A percentile compares a stretch with the other conserved stretches of the same genome.
These are phyloP conservation scores for Trichothecium roseum DNA, from an alignment of 2,329 filamentous ascomycete genomes.

Conservation along the genomic window DNA sequence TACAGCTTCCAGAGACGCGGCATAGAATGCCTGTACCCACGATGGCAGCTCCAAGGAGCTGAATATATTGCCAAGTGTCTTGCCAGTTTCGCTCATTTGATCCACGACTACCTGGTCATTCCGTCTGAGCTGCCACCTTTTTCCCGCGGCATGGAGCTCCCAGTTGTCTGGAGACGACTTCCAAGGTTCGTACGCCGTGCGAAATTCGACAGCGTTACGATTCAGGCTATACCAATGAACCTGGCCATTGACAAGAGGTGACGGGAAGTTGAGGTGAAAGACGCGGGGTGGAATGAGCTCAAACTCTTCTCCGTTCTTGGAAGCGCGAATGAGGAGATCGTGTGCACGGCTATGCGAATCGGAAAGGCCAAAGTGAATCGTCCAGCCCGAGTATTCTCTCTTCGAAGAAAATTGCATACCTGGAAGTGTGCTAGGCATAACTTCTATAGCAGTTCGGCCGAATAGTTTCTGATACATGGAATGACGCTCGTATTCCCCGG, in stretches of 20 bases:
- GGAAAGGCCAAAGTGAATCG: constrained; percentile 23
- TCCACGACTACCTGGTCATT: no score
- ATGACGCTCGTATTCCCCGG: constrained; percentile 29
- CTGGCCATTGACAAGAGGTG: constrained; percentile 23
- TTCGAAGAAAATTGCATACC: constrained; percentile 28
- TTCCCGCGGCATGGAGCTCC: constrained; percentile 7
- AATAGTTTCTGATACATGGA: constrained; percentile 32
- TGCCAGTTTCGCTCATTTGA: no score
- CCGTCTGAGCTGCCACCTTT: constrained; percentile 12
- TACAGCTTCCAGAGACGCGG: not conserved
- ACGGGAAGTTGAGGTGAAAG: constrained; percentile 20
- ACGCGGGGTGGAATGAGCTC: constrained; percentile 21
- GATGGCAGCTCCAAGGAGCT: no score
- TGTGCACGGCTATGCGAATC: not conserved
- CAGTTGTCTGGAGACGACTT: constrained; percentile 10
- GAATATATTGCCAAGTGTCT: no score
- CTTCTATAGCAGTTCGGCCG: constrained; percentile 27
- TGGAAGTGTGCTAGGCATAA: constrained; percentile 23
- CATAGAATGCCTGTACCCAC: no score
- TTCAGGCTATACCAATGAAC: constrained; percentile 34
- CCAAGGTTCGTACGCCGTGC: constrained; percentile 17
- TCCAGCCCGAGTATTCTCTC: constrained; percentile 17
- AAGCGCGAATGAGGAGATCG: constrained; percentile 22
- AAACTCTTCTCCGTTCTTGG: constrained; percentile 3
- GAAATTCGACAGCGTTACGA: constrained; percentile 18